phyloP scores from a whole-genome alignment of 2,329 filamentous ascomycete species.

The Talaromyces sp. region DNA sequence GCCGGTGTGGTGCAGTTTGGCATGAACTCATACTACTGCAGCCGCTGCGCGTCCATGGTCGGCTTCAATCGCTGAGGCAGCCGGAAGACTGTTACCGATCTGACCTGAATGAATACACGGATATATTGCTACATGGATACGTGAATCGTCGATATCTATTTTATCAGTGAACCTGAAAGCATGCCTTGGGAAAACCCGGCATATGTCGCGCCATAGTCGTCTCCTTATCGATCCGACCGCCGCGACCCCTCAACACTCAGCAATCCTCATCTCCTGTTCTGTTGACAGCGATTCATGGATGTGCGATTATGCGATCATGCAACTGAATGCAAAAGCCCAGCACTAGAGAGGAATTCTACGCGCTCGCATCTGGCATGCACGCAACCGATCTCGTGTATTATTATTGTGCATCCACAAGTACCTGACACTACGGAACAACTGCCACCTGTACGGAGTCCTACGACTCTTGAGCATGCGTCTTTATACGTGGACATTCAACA shows the following conservation, averaged over 20 bases:
- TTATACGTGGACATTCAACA: background rate
- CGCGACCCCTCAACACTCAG: no score
- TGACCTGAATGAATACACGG: background rate
- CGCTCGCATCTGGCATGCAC: background rate
- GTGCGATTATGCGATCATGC: background rate
- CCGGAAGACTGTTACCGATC: background rate
- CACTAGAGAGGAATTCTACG: background rate
- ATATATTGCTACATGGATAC: background rate
- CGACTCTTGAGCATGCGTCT: background rate
- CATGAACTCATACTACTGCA: constrained; percentile 47
- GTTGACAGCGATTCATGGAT: background rate
- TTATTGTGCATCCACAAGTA: background rate
- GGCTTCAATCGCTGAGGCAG: constrained; percentile 34
- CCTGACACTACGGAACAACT: background rate
- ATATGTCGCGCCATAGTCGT: background rate
- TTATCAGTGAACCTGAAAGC: background rate
- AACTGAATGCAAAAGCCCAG: background rate
- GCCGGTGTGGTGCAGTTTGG: constrained; percentile 39
- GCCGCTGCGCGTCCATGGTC: constrained; percentile 40
- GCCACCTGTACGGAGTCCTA: no score
- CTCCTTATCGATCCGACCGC: background rate
- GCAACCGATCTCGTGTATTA: background rate
- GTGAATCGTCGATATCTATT: background rate
- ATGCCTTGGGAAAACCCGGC: background rate
- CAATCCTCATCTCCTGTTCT: background rate